These are phyloP conservation scores for Acanthamoeba triangularis DNA, from an alignment of 208 protist species.

Conservation along the genomic window DNA sequence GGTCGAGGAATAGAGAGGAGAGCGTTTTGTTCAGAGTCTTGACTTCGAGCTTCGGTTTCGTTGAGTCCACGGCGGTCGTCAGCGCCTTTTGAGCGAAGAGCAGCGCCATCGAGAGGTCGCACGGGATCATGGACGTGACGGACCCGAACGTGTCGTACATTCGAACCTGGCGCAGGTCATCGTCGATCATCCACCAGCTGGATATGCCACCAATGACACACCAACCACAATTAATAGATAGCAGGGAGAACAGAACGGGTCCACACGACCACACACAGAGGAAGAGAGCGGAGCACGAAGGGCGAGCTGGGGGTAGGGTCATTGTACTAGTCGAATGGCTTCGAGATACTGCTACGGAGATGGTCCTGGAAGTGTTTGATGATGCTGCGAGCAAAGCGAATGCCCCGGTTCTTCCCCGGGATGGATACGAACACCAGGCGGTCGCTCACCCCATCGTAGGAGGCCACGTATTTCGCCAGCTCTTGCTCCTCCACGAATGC, in stretches of 20 bases:
- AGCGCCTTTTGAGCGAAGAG: neutral
- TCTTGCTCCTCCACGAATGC: neutral
- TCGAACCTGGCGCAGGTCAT: neutral
- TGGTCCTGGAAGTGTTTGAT: neutral
- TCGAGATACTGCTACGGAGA: neutral
- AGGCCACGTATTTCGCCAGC: neutral
- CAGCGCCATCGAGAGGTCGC: neutral
- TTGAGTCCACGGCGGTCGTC: neutral
- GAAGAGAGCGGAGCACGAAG: no score
- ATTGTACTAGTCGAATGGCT: no score
- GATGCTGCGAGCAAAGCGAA: neutral
- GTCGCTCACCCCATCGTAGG: neutral
- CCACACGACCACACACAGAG: no score
- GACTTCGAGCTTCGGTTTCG: neutral
- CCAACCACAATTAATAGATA: no score
- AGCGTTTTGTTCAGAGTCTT: neutral
- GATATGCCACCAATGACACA: neutral
- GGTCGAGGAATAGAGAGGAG: neutral
- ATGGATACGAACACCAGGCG: neutral
- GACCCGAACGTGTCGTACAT: neutral
- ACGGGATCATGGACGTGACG: neutral
- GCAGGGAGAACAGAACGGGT: no score
- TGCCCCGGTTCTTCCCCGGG: neutral
- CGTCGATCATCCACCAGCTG: neutral
- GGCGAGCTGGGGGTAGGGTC: no score